Base-by-base conservation (phyloP, 192 early-diverging fungal species). In the Phlyctochytrium arcticum region DNA sequence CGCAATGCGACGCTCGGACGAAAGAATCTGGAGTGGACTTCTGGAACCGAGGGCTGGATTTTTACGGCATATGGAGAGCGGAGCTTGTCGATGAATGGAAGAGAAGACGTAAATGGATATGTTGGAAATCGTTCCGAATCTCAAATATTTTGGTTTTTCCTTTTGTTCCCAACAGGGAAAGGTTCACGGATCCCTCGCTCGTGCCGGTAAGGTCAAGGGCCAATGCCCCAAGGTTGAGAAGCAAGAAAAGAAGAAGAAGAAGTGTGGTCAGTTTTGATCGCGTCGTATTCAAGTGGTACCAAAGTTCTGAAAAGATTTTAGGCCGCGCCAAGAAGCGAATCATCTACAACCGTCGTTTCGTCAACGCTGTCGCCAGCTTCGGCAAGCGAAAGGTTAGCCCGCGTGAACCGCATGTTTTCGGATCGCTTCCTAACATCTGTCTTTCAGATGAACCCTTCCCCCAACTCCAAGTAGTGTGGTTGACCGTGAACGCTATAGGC, bases 191-290 rank as follows among this genome's bases (percentile, higher is more conserved):
- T 96, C 93, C 72, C 89, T 98, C 78, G 92, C 96, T 85, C 95
- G 96, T 98, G 96, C 96, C 85, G 96, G 96, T 90, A 99, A 99
- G 85, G 96, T 99, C 80, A 99, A 99, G 93, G 90, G 89, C 68
- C 95, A 98, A 83, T 92, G 89, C 71, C 94, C 96, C 72, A 96
- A 96, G 87, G 96, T 98, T 67, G 93, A 93, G 72, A 88, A 90
- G 86, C 88, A 93, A 75, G 94, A 95, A 76, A 93, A 96, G 89
- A 86, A 92, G 81, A 99, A 99, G 89, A 86, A 92, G 84, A 76
- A 78, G 73, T 36, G 69, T 56, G 59, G 57, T 75, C 58, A 12
- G 49, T 73, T 54, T 48, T 44, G 39, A 19, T n/a, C n/a, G n/a
- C n/a, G n/a, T n/a, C n/a, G n/a, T n/a, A n/a, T n/a, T n/a, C n/a